Evolutionary conservation across 129 eudicot species (phyloP).

Genomic region (Oenanthe sinensis): DNA sequence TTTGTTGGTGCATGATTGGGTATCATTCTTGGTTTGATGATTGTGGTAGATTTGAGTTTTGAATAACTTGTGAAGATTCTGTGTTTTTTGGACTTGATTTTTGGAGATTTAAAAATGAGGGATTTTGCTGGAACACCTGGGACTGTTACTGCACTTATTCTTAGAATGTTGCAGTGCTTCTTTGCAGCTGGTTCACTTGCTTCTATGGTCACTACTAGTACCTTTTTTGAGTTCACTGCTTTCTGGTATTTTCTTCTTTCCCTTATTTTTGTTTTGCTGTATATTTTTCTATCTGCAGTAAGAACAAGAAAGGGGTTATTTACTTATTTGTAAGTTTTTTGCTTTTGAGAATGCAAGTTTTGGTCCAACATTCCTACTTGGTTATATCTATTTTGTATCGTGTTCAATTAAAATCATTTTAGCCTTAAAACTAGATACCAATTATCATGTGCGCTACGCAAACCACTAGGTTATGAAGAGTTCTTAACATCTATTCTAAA

Average conservation of each 20-base stretch:
- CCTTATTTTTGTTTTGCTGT: not conserved
- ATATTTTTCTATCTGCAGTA: not conserved
- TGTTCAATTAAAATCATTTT: not conserved
- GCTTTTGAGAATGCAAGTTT: not conserved
- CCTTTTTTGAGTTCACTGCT: slow-evolving; percentile 66
- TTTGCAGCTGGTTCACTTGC: slow-evolving; percentile 75
- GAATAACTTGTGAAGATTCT: not conserved
- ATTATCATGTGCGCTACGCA: not conserved
- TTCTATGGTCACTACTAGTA: slow-evolving; percentile 48
- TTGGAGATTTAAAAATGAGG: slow-evolving; percentile 30
- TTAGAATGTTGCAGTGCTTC: slow-evolving; percentile 57
- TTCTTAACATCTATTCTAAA: not conserved
- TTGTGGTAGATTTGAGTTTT: slow-evolving; percentile 7
- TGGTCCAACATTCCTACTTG: not conserved
- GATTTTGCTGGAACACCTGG: slow-evolving; percentile 81
- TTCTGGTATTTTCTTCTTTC: slow-evolving; percentile 43
- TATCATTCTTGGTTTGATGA: slow-evolving; percentile 7
- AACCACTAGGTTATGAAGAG: not conserved
- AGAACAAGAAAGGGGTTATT: not conserved
- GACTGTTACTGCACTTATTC: slow-evolving; percentile 46
- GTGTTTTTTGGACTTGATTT: not conserved
- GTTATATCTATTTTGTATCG: not conserved
- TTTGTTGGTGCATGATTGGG: not conserved
- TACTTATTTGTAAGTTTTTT: not conserved
- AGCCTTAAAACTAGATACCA: not conserved